These are phyloP conservation scores for Nigrospora oryzae DNA, from an alignment of 2,329 filamentous ascomycete genomes.

Conservation along the genomic window DNA sequence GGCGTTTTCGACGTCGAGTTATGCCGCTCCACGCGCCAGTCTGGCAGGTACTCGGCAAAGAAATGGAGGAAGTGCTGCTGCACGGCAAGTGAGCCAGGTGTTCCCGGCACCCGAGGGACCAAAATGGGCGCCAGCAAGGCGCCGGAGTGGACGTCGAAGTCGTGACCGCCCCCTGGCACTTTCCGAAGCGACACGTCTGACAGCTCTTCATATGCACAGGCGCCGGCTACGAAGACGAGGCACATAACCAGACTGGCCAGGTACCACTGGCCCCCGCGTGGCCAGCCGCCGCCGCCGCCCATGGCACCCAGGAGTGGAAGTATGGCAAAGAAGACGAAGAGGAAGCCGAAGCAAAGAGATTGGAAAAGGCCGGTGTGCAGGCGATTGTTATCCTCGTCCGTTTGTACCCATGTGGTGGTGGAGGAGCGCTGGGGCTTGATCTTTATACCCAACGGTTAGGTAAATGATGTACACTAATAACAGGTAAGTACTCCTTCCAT, in stretches of 20 bases:
- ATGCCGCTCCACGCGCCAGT: constrained; percentile 76
- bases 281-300: too few relatives aligned
- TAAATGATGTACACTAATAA: too few relatives aligned
- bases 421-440: too few relatives aligned
- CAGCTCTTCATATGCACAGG: constrained; percentile 39
- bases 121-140: constrained; percentile 79
- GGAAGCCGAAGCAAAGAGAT: too few relatives aligned
- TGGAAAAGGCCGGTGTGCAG: too few relatives aligned
- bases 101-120: constrained; percentile 81
- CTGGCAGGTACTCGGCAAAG: constrained; percentile 65
- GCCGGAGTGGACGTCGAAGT: constrained; percentile 73
- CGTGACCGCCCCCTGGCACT: constrained; percentile 62
- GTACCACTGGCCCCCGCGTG: not conserved
- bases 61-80: constrained; percentile 79
- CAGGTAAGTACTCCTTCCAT: too few relatives aligned
- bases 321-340: too few relatives aligned
- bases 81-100: constrained; percentile 61
- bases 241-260: not conserved
- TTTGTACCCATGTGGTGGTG: too few relatives aligned
- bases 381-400: too few relatives aligned
- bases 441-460: too few relatives aligned
- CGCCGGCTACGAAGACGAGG: too few relatives aligned
- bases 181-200: constrained; percentile 66
- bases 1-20: constrained; percentile 87
- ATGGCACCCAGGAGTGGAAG: too few relatives aligned